These are phyloP conservation scores for Aspergillus spinulosporus DNA, from an alignment of 2,329 filamentous ascomycete species.

Conservation along the genomic window DNA sequence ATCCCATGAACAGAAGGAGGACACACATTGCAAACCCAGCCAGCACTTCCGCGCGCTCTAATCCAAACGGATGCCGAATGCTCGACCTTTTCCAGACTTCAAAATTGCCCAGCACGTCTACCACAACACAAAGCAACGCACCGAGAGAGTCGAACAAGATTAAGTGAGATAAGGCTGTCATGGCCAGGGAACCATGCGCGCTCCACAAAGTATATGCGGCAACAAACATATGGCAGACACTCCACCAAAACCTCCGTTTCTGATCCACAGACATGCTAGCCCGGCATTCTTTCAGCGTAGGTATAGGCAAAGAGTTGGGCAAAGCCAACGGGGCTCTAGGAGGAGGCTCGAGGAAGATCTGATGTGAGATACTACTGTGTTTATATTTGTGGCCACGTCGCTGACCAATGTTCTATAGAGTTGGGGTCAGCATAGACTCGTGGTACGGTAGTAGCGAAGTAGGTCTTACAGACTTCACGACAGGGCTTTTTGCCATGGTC, in stretches of 20 bases:
- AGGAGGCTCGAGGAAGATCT: slow-evolving; percentile 93
- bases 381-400: slow-evolving; percentile 96
- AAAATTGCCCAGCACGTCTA: slow-evolving; percentile 93
- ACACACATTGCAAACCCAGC: slow-evolving; percentile 96
- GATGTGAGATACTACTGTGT: slow-evolving; percentile 92
- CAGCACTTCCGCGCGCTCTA: slow-evolving; percentile 89
- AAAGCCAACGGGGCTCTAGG: slow-evolving; percentile 82
- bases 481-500: slow-evolving; percentile 69
- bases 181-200: slow-evolving; percentile 80
- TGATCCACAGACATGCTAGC: slow-evolving; percentile 88
- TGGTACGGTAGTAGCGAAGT: background rate
- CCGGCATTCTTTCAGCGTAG: slow-evolving; percentile 84
- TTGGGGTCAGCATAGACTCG: slow-evolving; percentile 16
- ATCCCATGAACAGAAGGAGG: slow-evolving; percentile 93
- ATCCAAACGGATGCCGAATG: slow-evolving; percentile 87
- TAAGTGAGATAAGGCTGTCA: slow-evolving; percentile 88
- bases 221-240: slow-evolving; percentile 79
- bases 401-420: slow-evolving; percentile 75
- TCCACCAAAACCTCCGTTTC: slow-evolving; percentile 81
- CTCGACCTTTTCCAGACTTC: slow-evolving; percentile 95
- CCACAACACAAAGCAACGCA: slow-evolving; percentile 83
- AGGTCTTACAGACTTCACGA: slow-evolving; percentile 66
- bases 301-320: slow-evolving; percentile 87
- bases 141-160: slow-evolving; percentile 95
- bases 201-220: slow-evolving; percentile 83